Conservation (phyloP, 208 protist genomes). For the Plasmodiophora brassicae region DNA sequence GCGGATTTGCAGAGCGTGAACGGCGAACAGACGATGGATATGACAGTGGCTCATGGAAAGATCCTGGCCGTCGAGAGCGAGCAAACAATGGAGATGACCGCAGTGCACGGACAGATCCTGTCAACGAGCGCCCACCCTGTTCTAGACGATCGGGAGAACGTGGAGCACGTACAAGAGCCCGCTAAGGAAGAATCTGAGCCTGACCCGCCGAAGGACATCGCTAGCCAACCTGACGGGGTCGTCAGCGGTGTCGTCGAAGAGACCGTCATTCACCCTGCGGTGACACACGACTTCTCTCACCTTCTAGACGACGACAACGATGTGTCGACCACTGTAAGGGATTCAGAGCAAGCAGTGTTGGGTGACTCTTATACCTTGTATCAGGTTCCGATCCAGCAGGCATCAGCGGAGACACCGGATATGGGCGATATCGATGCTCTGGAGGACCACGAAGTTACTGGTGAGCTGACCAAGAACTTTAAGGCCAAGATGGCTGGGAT, state of each 20-base stretch:
- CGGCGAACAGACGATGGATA: neutral
- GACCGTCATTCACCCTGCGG: no score
- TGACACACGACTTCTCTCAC: no score
- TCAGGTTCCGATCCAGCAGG: no score
- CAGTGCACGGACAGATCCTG: no score
- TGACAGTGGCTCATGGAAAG: neutral
- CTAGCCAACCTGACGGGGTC: neutral
- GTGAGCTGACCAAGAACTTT: neutral
- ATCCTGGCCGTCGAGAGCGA: neutral
- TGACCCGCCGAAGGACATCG: neutral
- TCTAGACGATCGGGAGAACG: no score
- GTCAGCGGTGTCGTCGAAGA: neutral
- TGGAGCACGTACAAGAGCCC: neutral
- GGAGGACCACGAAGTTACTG: neutral
- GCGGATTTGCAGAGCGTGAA: no score
- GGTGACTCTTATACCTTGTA: no score
- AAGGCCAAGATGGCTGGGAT: neutral
- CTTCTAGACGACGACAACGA: neutral
- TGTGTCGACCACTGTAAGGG: no score
- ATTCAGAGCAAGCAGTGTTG: no score
- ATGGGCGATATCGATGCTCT: neutral
- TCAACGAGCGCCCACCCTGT: no score
- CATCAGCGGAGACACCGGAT: no score
- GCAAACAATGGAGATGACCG: no score
- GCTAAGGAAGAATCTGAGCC: neutral